Conservation (phyloP, 345 rosid genomes). For the Raphanus raphanistrum region DNA sequence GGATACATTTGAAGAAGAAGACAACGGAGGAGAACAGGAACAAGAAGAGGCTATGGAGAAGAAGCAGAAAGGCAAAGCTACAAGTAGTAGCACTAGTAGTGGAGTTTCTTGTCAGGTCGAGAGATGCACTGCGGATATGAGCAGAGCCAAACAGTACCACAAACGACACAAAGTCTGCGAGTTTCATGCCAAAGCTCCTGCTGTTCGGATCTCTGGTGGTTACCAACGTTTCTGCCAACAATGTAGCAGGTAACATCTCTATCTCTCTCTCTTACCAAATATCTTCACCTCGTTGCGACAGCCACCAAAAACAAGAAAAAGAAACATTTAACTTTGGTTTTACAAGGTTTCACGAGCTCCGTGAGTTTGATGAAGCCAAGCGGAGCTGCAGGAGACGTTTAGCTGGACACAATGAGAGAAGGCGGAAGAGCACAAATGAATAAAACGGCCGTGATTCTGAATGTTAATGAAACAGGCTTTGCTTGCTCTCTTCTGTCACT, state of each 20-base stretch:
- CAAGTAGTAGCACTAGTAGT: conserved; percentile 23
- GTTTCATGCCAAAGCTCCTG: conserved; percentile 71
- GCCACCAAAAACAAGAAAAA: background rate
- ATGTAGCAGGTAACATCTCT: conserved; percentile 77
- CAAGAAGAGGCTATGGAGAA: conserved; percentile 49
- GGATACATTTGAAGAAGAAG: conserved; percentile 28
- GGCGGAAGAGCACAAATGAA: conserved; percentile 63
- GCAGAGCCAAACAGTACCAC: conserved; percentile 68
- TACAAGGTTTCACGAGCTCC: conserved; percentile 72
- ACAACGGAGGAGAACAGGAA: conserved; percentile 32
- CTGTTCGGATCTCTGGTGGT: conserved; percentile 55
- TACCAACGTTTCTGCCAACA: conserved; percentile 98
- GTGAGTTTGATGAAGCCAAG: conserved; percentile 78
- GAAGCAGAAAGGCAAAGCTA: conserved; percentile 48
- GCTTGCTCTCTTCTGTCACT: conserved; percentile 97
- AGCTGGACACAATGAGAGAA: conserved; percentile 90
- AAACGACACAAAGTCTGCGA: conserved; percentile 97
- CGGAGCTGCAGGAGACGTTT: conserved; percentile 85
- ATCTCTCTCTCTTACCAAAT: background rate
- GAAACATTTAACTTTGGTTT: conserved; percentile 5
- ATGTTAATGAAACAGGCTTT: conserved; percentile 31
- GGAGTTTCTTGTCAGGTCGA: conserved; percentile 58
- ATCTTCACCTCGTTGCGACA: background rate
- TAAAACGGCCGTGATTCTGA: conserved; percentile 40
- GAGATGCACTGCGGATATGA: conserved; percentile 60